Conservation (phyloP, 768 basidiomycete genomes). For the Leccinum obscurum region DNA sequence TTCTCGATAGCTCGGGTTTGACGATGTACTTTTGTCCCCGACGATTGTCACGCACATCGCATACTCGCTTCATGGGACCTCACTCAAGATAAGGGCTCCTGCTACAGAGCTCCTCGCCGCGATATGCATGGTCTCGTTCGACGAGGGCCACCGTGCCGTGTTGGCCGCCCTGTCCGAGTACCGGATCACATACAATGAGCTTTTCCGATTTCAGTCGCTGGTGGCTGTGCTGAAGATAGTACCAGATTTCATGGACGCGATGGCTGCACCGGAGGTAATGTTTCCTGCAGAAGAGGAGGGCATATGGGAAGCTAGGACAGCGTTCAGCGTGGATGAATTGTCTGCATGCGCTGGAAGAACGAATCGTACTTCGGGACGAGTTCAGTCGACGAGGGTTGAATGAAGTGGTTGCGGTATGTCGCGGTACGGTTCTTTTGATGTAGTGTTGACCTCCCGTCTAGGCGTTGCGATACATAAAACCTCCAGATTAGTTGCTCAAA, state of each 20-base stretch:
- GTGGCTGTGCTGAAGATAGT: slow-evolving; percentile 57
- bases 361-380: slow-evolving; percentile 80
- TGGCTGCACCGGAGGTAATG: slow-evolving; percentile 31
- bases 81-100: slow-evolving; percentile 67
- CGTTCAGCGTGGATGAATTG: slow-evolving; percentile 73
- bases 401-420: slow-evolving; percentile 71
- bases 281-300: slow-evolving; percentile 60
- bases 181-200: slow-evolving; percentile 64
- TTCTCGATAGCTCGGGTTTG: slow-evolving; percentile 64
- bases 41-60: slow-evolving; percentile 70
- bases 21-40: slow-evolving; percentile 59
- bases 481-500: slow-evolving; percentile 71
- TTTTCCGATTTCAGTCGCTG: slow-evolving; percentile 78
- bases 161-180: slow-evolving; percentile 82
- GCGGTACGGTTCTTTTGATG: too few species aligned
- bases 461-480: slow-evolving; percentile 66
- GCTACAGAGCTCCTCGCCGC: slow-evolving; percentile 81
- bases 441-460: too few species aligned
- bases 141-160: slow-evolving; percentile 72
- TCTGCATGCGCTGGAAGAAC: slow-evolving; percentile 74
- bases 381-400: slow-evolving; percentile 79
- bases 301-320: slow-evolving; percentile 79
- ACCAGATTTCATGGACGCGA: slow-evolving; percentile 44
- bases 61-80: slow-evolving; percentile 65
- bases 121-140: slow-evolving; percentile 70